Base-by-base conservation (phyloP, 2,329 filamentous ascomycete genomes). In the Exserohilum rostratum region DNA sequence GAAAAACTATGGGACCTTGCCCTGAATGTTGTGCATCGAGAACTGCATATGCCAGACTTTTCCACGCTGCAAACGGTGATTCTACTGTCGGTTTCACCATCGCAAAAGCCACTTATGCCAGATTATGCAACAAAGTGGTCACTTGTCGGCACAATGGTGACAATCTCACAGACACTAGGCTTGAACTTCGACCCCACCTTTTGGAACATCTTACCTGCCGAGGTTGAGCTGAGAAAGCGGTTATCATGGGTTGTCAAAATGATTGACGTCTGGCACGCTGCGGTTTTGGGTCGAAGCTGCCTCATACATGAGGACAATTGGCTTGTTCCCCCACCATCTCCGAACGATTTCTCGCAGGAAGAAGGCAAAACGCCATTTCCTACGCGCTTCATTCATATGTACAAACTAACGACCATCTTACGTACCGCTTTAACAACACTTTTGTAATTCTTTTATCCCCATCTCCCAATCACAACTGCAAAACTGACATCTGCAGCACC, bases 111-210 rank as follows among this genome's bases (percentile, higher is more conserved):
- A 5, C 43, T 45, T 12, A 45, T 45, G 43, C 43, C 43, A 25
- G 43, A 45, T 34, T 45, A 45, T 45, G 29, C 43, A 11, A 45
- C 43, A 22, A 45, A 45, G n/a, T 45, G 43, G 43, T 45, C 43
- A n/a, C 43, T 45, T 34, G 43, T 45, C 4, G 43, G 43, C 30
- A 17, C 30, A 13, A 45, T 35, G 43, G 43, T 45, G 30, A 22
- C 30, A 15, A 17, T 45, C 13, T 35, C 43, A 25, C 43, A 45
- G 30, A 45, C 43, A 27, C 30, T 45, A 18, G 43, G 43, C 17
- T 35, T 45, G 30, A 17, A 45, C 13, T 45, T 45, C 13, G 30
- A 45, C 22, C 18, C 43, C 11, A 45, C 43, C 13, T 22, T 3
- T 25, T 45, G 43, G 43, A 25, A 22, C 18, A 35, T 45, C 6